Evolutionary conservation across 2,329 filamentous ascomycete genomes (phyloP).

Genomic region (Sporothrix euskadiensis): DNA sequence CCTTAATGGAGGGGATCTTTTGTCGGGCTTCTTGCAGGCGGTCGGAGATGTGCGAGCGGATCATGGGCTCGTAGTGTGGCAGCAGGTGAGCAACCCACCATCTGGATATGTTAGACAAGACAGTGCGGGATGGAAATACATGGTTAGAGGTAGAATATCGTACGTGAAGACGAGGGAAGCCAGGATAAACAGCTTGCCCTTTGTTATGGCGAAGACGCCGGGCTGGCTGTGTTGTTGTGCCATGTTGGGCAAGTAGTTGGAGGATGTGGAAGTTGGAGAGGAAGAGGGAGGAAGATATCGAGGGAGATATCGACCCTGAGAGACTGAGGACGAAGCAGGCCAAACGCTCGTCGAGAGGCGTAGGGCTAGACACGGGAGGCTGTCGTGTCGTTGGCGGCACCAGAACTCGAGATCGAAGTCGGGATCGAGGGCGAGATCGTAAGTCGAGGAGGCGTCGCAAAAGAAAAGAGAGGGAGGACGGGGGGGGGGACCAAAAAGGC

Average conservation of each 20-base stretch:
- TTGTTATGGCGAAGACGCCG: conserved; percentile 41
- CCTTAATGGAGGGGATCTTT: conserved; percentile 44
- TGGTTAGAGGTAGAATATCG: conserved; percentile 28
- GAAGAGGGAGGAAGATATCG: neutral
- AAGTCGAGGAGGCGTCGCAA: neutral
- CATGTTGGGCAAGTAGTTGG: neutral
- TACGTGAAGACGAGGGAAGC: conserved; percentile 45
- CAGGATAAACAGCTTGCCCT: conserved; percentile 40
- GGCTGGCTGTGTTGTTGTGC: conserved; percentile 33
- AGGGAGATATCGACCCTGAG: neutral
- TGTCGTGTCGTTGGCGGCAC: neutral
- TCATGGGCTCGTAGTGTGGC: conserved; percentile 47
- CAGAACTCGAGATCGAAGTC: neutral
- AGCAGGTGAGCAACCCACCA: conserved; percentile 51
- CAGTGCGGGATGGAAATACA: neutral
- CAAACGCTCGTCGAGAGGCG: neutral
- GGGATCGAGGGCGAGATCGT: neutral
- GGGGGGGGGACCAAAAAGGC: neutral
- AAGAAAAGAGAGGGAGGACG: neutral
- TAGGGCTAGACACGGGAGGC: neutral
- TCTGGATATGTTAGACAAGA: conserved; percentile 37
- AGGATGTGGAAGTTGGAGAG: conserved; percentile 1
- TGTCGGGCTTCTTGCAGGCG: conserved; percentile 45
- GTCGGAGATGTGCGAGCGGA: conserved; percentile 43
- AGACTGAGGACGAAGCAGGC: neutral